A percentile compares a stretch with the other conserved stretches of the same genome.
These are phyloP conservation scores for Fusarium sp. DNA, from an alignment of 2,329 filamentous ascomycete species.

Conservation along the genomic window DNA sequence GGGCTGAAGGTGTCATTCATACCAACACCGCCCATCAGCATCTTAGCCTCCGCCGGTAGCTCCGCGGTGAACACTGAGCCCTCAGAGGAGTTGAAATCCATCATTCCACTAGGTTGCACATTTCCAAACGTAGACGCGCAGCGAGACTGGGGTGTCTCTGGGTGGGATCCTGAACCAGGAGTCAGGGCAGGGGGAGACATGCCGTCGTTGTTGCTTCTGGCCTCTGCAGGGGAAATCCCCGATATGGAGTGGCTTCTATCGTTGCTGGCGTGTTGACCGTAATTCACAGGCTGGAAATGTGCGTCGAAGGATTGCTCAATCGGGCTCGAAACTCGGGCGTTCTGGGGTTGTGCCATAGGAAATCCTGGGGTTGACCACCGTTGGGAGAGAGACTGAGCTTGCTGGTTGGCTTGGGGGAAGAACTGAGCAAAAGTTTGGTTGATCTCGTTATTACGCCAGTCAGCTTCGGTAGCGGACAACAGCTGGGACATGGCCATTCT, in stretches of 20 bases:
- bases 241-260: conserved; percentile 42
- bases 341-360: conserved; percentile 24
- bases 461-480: conserved; percentile 54
- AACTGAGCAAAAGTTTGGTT: conserved; percentile 64
- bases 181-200: conserved; percentile 50
- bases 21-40: conserved; percentile 51
- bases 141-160: conserved; percentile 40
- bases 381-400: conserved; percentile 46
- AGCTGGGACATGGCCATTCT: conserved; percentile 61
- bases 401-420: conserved; percentile 58
- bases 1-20: conserved; percentile 27
- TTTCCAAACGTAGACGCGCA: conserved; percentile 38
- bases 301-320: conserved; percentile 37
- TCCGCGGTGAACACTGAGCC: conserved; percentile 60
- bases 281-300: conserved; percentile 47
- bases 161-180: conserved; percentile 47
- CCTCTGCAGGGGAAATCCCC: conserved; percentile 34
- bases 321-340: conserved; percentile 31
- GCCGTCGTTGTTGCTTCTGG: conserved; percentile 16
- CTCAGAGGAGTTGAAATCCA: conserved; percentile 40
- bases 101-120: conserved; percentile 38
- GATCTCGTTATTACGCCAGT: conserved; percentile 63
- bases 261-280: conserved; percentile 25
- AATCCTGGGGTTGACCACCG: conserved; percentile 42
- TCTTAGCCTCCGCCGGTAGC: conserved; percentile 60